Conservation (phyloP, 2,329 filamentous ascomycete genomes). For the Coniosporium tulheliwenetii region DNA sequence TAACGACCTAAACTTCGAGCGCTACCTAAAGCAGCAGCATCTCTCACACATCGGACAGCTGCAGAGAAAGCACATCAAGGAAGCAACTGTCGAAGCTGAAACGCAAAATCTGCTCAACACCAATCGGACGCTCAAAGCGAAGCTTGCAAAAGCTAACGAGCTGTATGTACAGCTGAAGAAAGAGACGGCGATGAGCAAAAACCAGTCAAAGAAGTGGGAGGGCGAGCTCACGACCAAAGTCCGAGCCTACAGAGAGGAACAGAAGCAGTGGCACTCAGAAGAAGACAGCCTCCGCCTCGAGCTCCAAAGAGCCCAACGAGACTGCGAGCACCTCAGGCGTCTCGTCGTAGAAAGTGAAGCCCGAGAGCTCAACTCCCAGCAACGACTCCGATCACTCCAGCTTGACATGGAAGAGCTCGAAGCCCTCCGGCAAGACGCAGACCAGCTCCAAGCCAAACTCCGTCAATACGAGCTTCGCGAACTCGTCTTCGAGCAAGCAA, state of each 20-base stretch:
- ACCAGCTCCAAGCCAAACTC: conserved; percentile 43
- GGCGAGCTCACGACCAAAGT: conserved; percentile 53
- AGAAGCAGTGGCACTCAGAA: conserved; percentile 47
- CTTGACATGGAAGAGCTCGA: conserved; percentile 45
- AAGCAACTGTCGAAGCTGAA: conserved; percentile 66
- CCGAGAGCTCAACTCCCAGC: conserved; percentile 46
- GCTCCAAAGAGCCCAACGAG: conserved; percentile 39
- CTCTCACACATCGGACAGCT: conserved; percentile 67
- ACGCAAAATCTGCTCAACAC: conserved; percentile 67
- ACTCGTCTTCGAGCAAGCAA: conserved; percentile 39
- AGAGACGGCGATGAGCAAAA: conserved; percentile 56
- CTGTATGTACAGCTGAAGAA: conserved; percentile 54
- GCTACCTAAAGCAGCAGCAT: conserved; percentile 72
- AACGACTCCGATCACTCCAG: conserved; percentile 48
- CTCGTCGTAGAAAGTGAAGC: conserved; percentile 55
- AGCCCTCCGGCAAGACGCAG: conserved; percentile 41
- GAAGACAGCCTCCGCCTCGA: conserved; percentile 41
- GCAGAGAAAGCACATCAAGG: conserved; percentile 56
- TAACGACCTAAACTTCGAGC: conserved; percentile 71
- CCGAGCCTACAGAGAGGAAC: conserved; percentile 50
- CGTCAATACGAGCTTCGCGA: conserved; percentile 50
- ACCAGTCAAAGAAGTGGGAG: conserved; percentile 65
- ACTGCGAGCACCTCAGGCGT: conserved; percentile 48
- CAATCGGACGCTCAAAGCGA: conserved; percentile 57
- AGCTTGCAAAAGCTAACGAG: conserved; percentile 58